Percentiles rank a stretch among this genome's conserved stretches.
phyloP scores from a whole-genome alignment of 2,329 filamentous ascomycete genomes.

The Sclerotinia glacialis region DNA sequence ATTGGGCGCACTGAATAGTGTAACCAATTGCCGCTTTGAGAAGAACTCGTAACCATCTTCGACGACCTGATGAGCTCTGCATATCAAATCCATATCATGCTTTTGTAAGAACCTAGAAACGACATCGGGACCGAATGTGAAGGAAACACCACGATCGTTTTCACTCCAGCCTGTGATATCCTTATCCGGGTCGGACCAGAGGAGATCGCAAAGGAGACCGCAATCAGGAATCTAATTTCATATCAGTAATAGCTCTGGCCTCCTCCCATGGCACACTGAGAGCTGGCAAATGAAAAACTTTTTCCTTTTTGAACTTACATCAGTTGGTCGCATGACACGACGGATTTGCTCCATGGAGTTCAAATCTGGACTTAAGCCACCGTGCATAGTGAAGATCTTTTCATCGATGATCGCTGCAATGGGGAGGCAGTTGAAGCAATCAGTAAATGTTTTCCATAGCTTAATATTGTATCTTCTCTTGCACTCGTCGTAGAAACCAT shows the following conservation, averaged over 20 bases:
- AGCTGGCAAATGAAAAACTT: conserved; percentile 33
- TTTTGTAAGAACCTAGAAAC: conserved; percentile 97
- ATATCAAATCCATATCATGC: conserved; percentile 99
- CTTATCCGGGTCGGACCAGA: conserved; percentile 99
- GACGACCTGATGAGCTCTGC: conserved; percentile 96
- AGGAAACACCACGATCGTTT: conserved; percentile 97
- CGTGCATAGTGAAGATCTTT: conserved; percentile 99
- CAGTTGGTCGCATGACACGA: conserved; percentile 96
- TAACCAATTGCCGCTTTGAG: conserved; percentile 95
- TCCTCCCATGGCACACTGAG: conserved; percentile 33
- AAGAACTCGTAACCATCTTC: conserved; percentile 99
- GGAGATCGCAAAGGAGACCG: conserved; percentile 91
- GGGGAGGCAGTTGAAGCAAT: conserved; percentile 98
- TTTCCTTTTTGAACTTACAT: conserved; percentile 65
- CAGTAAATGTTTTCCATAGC: conserved; percentile 99
- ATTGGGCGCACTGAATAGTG: conserved; percentile 95
- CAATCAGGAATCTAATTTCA: conserved; percentile 84
- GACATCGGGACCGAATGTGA: conserved; percentile 96
- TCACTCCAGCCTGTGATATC: conserved; percentile 99
- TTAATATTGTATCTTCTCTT: conserved; percentile 99
- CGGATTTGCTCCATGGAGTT: conserved; percentile 99
- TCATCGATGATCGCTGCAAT: conserved; percentile 99
- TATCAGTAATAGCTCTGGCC: conserved; percentile 40
- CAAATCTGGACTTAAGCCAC: conserved; percentile 90
- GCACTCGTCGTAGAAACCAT: conserved; percentile 99